phyloP scores from a whole-genome alignment of 495 filamentous ascomycete species.

The Neurospora sp. region DNA sequence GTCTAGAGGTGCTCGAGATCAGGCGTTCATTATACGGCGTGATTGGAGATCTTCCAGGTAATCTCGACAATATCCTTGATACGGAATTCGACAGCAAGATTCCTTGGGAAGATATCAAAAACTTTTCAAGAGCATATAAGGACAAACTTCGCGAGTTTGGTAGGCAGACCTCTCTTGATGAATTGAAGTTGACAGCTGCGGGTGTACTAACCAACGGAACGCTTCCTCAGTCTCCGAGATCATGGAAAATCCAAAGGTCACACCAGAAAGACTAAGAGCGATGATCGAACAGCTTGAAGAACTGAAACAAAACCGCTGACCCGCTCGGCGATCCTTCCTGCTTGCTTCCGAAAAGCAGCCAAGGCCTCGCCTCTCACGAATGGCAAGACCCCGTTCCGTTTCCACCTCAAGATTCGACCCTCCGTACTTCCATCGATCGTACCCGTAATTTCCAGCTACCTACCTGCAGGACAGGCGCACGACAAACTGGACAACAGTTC shows the following conservation, averaged over 20 bases:
- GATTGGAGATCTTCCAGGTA: no score
- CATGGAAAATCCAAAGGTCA: no score
- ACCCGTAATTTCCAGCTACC: neutral
- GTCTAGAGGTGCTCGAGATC: no score
- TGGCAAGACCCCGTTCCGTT: neutral
- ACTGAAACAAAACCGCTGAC: neutral
- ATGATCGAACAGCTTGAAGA: neutral
- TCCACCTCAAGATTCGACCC: neutral
- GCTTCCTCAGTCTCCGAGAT: no score
- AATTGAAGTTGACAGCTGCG: neutral
- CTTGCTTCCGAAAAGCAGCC: neutral
- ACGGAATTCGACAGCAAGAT: no score
- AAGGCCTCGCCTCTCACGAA: neutral
- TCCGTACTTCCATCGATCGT: neutral
- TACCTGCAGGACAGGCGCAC: neutral
- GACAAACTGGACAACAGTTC: neutral
- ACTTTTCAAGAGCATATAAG: accelerated
- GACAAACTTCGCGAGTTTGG: no score
- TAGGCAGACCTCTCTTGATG: neutral
- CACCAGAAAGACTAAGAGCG: neutral
- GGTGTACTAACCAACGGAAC: no score
- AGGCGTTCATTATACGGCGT: no score
- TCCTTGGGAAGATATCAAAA: no score
- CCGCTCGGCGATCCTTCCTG: neutral
- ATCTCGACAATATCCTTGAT: no score